A percentile compares a stretch with the other conserved stretches of the same genome.
Evolutionary conservation across 352 stramenopile species (phyloP).

Genomic region (Pythium plurisporium): DNA sequence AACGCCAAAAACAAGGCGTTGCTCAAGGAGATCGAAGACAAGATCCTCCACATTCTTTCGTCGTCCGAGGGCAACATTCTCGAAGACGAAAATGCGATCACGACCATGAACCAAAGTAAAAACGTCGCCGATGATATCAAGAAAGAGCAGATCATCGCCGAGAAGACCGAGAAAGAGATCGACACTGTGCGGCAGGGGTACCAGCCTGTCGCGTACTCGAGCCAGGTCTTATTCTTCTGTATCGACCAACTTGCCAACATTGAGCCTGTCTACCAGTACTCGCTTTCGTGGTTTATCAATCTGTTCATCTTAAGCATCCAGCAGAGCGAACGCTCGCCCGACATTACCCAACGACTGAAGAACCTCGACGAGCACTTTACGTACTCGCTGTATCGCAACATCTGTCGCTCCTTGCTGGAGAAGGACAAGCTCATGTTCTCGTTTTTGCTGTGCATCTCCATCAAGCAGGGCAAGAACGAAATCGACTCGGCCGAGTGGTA

Average conservation of each 20-base stretch:
- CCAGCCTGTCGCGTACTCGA: constrained; percentile 86
- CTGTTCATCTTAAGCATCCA: constrained; percentile 88
- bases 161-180: constrained; percentile 90
- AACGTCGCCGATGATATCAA: constrained; percentile 91
- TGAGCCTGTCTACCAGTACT: constrained; percentile 93
- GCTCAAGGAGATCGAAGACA: constrained; percentile 94
- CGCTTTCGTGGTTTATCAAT: constrained; percentile 91
- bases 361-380: constrained; percentile 90
- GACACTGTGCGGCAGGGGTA: constrained; percentile 86
- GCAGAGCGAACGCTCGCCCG: constrained; percentile 70
- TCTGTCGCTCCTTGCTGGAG: constrained; percentile 90
- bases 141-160: constrained; percentile 88
- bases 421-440: constrained; percentile 95
- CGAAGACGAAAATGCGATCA: constrained; percentile 91
- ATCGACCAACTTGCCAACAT: constrained; percentile 93
- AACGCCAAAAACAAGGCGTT: constrained; percentile 89
- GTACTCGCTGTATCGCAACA: constrained; percentile 90
- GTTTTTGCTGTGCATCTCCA: constrained; percentile 86
- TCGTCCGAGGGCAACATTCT: constrained; percentile 92
- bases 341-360: constrained; percentile 69
- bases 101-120: constrained; percentile 90
- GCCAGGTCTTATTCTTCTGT: constrained; percentile 93
- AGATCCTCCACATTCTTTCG: constrained; percentile 91
- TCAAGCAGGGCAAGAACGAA: constrained; percentile 76
- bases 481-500: constrained; percentile 89